These are phyloP conservation scores for Psidium friedrichsthalianum DNA, from an alignment of 345 rosid species.

Conservation along the genomic window DNA sequence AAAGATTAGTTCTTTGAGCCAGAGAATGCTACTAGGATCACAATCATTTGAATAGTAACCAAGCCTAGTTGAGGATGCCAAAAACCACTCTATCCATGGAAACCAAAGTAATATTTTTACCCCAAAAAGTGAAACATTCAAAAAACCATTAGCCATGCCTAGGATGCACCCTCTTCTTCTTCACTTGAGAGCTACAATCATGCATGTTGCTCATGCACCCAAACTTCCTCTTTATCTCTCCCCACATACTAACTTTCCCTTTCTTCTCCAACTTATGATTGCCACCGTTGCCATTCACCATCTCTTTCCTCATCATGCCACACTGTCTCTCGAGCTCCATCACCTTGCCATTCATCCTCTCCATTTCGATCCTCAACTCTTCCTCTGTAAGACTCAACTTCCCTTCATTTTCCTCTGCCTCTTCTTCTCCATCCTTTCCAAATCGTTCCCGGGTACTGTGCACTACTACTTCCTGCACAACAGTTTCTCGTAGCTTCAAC, in stretches of 20 bases:
- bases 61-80: neutral
- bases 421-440: constrained; percentile 10
- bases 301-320: constrained; percentile 37
- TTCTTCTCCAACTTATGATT: constrained; percentile 12
- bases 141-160: constrained; percentile 1
- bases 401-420: constrained; percentile 10
- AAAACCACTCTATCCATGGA: neutral
- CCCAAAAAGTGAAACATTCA: neutral
- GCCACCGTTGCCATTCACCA: constrained; percentile 16
- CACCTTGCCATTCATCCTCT: constrained; percentile 55
- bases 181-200: constrained; percentile 41
- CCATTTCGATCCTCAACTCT: constrained; percentile 29
- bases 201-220: constrained; percentile 48
- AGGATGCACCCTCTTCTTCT: constrained; percentile 49
- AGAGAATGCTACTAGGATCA: neutral
- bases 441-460: neutral
- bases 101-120: neutral
- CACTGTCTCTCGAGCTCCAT: constrained; percentile 44
- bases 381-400: constrained; percentile 15
- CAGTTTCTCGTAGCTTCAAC: constrained; percentile 45
- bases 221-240: constrained; percentile 73
- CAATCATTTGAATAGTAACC: neutral
- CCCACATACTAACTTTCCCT: constrained; percentile 52
- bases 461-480: constrained; percentile 20
- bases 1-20: neutral